Base-by-base conservation (phyloP, 176 grass and related monocot genomes). In the Carex parvula region DNA sequence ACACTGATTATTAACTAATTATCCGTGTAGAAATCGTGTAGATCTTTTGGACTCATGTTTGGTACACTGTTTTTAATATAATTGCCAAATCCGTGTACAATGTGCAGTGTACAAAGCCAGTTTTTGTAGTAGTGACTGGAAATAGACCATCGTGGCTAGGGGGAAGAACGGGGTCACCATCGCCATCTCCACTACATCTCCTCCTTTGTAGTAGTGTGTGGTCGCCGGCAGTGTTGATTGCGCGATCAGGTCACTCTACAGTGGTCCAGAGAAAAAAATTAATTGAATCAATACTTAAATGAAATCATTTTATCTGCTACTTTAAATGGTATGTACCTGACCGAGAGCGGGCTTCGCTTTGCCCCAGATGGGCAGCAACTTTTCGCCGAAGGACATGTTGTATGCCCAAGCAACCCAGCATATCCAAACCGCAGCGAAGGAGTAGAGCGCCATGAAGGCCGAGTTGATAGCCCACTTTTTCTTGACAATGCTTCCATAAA, bases 381-480 rank as follows among this genome's bases (percentile, higher is more conserved):
- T 75, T 50, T 97, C 88, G 70, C 94, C 94, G 85, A 97, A 97
- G 18, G 94, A 94, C 94, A 97, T 97, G 84, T 89, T 73, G 85
- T 94, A 97, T 8, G 87, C 94, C 94, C 94, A 97, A 3, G 70
- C 42, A 17, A 94, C 94, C 94, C 94, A 97, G 86, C 94, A 97
- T 70, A 97, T 77, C 91, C 88, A 89, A 1, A 97, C 94, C 30
- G 94, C 94, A 3, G 94, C 94, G 84, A 97, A 97, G 12, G 94
- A 91, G 82, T 97, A 97, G 37, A 97, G 87, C 75, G 94, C 94
- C 94, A 97, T 97, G 94, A 97, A 97, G 35, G 94, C 94, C 3
- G 92, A 94, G 85, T 97, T 97, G 8, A 97, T 89, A 2, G 94
- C 94, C 94, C 94, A 97, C 77, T 97, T 97, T 87, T 97, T 97